These are phyloP conservation scores for Trypanosoma cruzi DNA, from an alignment of 208 protist genomes.

Conservation along the genomic window DNA sequence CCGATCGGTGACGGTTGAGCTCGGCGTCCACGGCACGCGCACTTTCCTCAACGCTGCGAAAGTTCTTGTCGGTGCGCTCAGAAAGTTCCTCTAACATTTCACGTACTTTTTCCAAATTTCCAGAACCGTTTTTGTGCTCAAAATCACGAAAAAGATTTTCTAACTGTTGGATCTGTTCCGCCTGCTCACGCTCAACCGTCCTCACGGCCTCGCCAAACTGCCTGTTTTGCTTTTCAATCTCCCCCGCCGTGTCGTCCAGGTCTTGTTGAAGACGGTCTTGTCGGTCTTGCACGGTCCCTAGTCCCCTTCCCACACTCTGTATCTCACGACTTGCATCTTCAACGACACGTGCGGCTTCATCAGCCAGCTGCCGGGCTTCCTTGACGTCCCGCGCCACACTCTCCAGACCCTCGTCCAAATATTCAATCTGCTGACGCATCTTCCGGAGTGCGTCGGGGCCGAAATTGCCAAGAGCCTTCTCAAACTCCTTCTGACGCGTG, in stretches of 20 bases:
- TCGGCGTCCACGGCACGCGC: conserved; percentile 74
- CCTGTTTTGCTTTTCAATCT: conserved; percentile 26
- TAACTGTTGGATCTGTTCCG: neutral
- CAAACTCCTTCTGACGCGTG: conserved; percentile 46
- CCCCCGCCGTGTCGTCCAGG: conserved; percentile 46
- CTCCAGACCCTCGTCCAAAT: conserved; percentile 52
- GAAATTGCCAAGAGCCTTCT: conserved; percentile 37
- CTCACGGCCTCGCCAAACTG: conserved; percentile 15
- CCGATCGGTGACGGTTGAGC: conserved; percentile 48
- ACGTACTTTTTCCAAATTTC: conserved; percentile 29
- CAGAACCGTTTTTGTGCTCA: neutral
- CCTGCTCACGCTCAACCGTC: conserved; percentile 36
- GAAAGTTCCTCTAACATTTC: conserved; percentile 76
- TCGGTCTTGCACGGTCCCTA: conserved; percentile 38
- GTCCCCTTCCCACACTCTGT: conserved; percentile 46
- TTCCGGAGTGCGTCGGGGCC: conserved; percentile 38
- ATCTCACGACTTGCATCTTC: conserved; percentile 45
- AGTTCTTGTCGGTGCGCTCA: conserved; percentile 87
- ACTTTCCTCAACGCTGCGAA: conserved; percentile 77
- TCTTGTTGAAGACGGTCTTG: conserved; percentile 44
- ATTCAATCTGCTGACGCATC: conserved; percentile 46
- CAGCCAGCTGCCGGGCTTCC: conserved; percentile 39
- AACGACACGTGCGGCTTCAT: conserved; percentile 39
- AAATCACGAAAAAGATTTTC: neutral
- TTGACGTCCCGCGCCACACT: conserved; percentile 39